Evolutionary conservation across 1,284 basidiomycete genomes (phyloP), one percentile per base, ranked within the genome.

Genomic region (Marasmius tenuissimus): DNA sequence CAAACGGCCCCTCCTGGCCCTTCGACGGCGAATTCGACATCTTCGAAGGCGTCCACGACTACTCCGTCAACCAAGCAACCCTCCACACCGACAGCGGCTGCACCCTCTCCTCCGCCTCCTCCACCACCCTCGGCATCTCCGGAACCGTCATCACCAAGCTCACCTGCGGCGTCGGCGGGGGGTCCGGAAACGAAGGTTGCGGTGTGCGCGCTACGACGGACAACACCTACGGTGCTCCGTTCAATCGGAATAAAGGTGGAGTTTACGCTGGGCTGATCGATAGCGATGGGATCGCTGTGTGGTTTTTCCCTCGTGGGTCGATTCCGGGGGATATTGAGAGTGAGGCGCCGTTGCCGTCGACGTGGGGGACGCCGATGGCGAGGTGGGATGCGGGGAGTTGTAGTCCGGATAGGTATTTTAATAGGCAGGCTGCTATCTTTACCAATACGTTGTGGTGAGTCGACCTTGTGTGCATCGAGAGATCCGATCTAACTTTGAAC

Each of bases 231-330:
- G 27, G 27, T 27, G 27, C 84, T 86, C 1, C 92, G 7, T 92
- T 93, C 77, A 93, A 93, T 70, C 72, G 69, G 9, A 86, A 80
- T 61, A 86, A 86, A 22, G 94, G 94, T 20, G 94, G 94, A 51
- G 89, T 27, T 60, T 95, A 92, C 76, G 89, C 89, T 49, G 91
- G 90, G 91, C 67, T 67, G 88, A 83, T 94, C 91, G 92, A 86
- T 71, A 75, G 80, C 60, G 75, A 78, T 57, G 93, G 93, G 38
- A 86, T 96, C 67, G 78, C 86, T n/a, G 77, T 94, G 37, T 95
- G 82, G 77, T 96, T 90, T 79, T 96, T 94, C 79, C 82, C 86
- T 27, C 84, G 91, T 58, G 80, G 78, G 58, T 78, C 80, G 20
- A 87, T 93, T 66, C 94, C 94, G 11, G 70, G 78, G 49, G 94